A percentile compares a stretch with the other conserved stretches of the same genome.
Conservation (phyloP, 2,329 filamentous ascomycete genomes). For the Drechslerella dactyloides region DNA sequence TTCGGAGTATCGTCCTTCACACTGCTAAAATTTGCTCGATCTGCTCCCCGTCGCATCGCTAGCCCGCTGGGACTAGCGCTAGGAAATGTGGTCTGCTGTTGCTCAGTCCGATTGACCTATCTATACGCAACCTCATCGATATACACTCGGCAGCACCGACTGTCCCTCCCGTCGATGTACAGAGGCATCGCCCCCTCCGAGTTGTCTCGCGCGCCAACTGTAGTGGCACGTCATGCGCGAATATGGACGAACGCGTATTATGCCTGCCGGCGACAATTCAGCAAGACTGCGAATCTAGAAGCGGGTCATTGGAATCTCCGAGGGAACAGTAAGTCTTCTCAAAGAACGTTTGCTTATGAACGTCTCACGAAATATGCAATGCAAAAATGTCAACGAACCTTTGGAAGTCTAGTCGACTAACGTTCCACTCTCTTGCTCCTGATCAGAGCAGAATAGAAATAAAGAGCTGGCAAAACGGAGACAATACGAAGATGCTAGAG, state of each 20-base stretch:
- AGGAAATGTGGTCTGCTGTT: no score
- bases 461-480: neutral
- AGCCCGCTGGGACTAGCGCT: no score
- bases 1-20: neutral
- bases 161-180: constrained; percentile 23
- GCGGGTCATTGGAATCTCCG: constrained; percentile 11
- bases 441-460: neutral
- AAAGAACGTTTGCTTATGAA: neutral
- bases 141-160: neutral
- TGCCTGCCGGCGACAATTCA: constrained; percentile 6
- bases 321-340: constrained; percentile 24
- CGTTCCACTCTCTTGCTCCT: neutral
- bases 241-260: constrained; percentile 5
- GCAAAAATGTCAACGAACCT: neutral
- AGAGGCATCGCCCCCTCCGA: constrained; percentile 47
- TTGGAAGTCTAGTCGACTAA: neutral
- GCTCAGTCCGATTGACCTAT: neutral
- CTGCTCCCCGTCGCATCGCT: neutral
- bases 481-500: neutral
- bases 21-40: neutral
- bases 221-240: constrained; percentile 18
- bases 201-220: constrained; percentile 40
- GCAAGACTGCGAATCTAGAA: neutral
- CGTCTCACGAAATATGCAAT: no score
- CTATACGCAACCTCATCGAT: no score